Evolutionary conservation across 2,329 filamentous ascomycete genomes (phyloP).

Genomic region (Knufia petricola): DNA sequence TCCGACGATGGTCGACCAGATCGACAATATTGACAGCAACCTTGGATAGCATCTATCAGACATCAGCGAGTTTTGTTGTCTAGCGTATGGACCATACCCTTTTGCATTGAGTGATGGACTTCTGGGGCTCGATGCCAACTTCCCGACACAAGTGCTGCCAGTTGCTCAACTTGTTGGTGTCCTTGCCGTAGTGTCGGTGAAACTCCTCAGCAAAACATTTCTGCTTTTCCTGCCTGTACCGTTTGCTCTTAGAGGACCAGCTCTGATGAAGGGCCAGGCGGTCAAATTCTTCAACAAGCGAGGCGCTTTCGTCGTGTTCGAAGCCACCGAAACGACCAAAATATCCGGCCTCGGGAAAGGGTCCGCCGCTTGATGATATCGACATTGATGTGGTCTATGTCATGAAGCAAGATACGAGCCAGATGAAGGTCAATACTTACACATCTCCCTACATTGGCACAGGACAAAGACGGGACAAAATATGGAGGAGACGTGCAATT

Average conservation of each 20-base stretch:
- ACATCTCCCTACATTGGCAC: too few relatives aligned
- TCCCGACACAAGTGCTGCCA: background rate
- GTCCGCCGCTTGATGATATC: too few relatives aligned
- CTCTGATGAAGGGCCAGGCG: background rate
- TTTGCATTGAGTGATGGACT: background rate
- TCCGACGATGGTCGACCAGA: constrained; percentile 14
- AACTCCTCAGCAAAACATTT: constrained; percentile 1
- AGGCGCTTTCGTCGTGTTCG: constrained; percentile 1
- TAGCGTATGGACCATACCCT: background rate
- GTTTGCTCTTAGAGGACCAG: background rate
- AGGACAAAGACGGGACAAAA: too few relatives aligned
- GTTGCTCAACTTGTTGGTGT: background rate
- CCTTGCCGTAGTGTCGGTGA: background rate
- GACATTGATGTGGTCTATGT: too few relatives aligned
- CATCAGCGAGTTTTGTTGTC: background rate
- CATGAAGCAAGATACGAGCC: too few relatives aligned
- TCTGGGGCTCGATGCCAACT: background rate
- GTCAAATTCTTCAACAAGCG: constrained; percentile 1
- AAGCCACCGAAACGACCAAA: background rate
- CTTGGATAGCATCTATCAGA: background rate
- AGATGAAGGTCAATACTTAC: too few relatives aligned
- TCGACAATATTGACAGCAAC: constrained; percentile 14
- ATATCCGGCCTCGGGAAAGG: background rate
- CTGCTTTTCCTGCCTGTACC: background rate
- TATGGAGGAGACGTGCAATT: too few relatives aligned